Base-by-base conservation (phyloP, 1,284 basidiomycete species). In the Ustilago trichophora region DNA sequence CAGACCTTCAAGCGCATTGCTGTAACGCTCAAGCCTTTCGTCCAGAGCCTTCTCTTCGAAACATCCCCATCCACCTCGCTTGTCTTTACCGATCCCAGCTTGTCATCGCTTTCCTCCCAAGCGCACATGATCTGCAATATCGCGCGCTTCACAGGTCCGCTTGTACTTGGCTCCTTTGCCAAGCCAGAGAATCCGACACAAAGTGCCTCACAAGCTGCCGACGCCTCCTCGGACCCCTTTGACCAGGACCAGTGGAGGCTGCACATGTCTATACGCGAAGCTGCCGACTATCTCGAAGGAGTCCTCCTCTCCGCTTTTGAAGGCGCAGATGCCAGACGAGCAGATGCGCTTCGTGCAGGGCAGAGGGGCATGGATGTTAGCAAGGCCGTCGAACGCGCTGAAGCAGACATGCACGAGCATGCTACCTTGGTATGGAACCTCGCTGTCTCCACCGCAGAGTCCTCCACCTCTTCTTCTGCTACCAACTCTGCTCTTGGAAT, bases 271-370 rank as follows among this genome's bases (percentile, higher is more conserved):
- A 46, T 65, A 32, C 27, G 89, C 90, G 0, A 70, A 49, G 60
- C 67, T 2, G 88, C 90, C 73, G 92, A 96, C 75, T 86, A 91
- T 4, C 96, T 96, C 80, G 91, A 97, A 69, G 90, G 90, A 4
- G 87, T 86, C 8, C 85, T 94, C 16, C 85, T 97, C 13, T 87
- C 89, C 0, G 89, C 90, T 0, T 97, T 97, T 73, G 93, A 96
- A 76, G 84, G 84, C 21, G 90, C 90, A 0, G 92, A 95, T 78
- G 85, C 87, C 4, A 85, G 85, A 32, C 84, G 85, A 1, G 10
- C 57, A 8, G 72, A 73, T 54, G 72, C 72, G 1, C 13, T 64
- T 19, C 59, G 56, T 2, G 72, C 72, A 1, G 72, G 67, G 0
- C 21, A 54, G 16, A 26, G 67, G 11, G 67, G 67, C 5, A 70